A percentile compares a stretch with the other conserved stretches of the same genome.
These are phyloP conservation scores for Ceriops decandra DNA, from an alignment of 345 rosid genomes.

Conservation along the genomic window DNA sequence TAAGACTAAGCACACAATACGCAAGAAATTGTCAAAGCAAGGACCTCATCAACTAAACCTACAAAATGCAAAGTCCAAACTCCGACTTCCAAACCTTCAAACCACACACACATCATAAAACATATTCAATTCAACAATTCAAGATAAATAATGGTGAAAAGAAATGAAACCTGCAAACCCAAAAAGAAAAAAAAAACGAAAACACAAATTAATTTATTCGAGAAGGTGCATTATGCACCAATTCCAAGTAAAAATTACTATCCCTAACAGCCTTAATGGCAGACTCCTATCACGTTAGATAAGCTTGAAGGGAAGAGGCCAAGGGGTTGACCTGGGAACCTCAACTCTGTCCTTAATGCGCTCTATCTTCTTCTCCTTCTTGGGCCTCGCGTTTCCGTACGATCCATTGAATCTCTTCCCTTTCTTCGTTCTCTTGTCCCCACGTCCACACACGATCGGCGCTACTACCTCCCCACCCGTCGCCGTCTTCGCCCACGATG, in stretches of 20 bases:
- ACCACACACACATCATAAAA: not conserved
- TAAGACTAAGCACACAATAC: not conserved
- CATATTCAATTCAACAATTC: not conserved
- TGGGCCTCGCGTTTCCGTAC: constrained; percentile 79
- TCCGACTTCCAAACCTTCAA: not conserved
- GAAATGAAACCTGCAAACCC: not conserved
- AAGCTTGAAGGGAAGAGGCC: constrained; percentile 99
- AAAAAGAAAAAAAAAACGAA: not conserved
- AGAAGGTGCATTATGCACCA: not conserved
- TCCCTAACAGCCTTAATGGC: not conserved
- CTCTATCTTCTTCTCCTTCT: constrained; percentile 88
- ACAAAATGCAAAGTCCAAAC: constrained; percentile 1
- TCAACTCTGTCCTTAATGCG: constrained; percentile 85
- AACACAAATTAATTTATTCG: not conserved
- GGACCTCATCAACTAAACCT: not conserved
- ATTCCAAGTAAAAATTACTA: not conserved
- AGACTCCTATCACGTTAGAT: constrained; percentile 33
- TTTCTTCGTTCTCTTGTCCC: constrained; percentile 87
- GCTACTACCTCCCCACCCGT: constrained; percentile 9
- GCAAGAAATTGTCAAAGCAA: not conserved
- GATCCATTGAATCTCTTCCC: constrained; percentile 93
- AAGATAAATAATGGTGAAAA: not conserved
- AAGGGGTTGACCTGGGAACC: constrained; percentile 96
- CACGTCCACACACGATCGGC: constrained; percentile 70
- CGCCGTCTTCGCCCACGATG: constrained; percentile 10